Conservation (phyloP, 2,329 filamentous ascomycete species). For the Trichoderma citrinoviride region DNA sequence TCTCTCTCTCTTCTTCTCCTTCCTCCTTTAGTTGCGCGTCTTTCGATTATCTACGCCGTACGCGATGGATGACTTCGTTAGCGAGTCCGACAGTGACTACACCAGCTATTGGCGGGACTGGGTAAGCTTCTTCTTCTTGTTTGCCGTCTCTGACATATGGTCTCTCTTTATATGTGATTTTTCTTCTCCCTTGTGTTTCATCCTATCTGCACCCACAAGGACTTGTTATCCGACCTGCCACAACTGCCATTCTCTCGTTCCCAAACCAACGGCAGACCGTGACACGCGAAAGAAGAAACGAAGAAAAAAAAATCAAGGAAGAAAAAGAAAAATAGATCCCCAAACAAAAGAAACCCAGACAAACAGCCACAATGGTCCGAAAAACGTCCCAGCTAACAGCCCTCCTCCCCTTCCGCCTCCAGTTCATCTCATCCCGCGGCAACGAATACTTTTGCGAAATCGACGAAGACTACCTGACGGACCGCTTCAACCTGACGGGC, state of each 20-base stretch:
- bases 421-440: conserved; percentile 97
- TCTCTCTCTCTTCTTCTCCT: too few species aligned
- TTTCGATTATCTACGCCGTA: neutral
- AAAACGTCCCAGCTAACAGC: neutral
- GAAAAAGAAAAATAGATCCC: neutral
- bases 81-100: conserved; percentile 97
- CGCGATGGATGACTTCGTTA: conserved; percentile 94
- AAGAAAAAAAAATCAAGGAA: neutral
- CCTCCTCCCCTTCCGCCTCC: conserved; percentile 21
- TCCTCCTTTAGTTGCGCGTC: too few species aligned
- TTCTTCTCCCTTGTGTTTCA: neutral
- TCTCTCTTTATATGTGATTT: neutral
- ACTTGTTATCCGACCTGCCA: neutral
- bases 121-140: conserved; percentile 61
- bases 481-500: conserved; percentile 96
- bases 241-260: neutral
- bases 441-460: conserved; percentile 99
- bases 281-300: too few species aligned
- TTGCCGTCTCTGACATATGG: neutral
- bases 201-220: neutral
- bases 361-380: too few species aligned
- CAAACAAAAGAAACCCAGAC: neutral
- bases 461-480: conserved; percentile 96
- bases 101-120: conserved; percentile 99
- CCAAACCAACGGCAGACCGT: neutral